Base-by-base conservation (phyloP, 441 rosid species). In the Euphorbia schlechtendalii region DNA sequence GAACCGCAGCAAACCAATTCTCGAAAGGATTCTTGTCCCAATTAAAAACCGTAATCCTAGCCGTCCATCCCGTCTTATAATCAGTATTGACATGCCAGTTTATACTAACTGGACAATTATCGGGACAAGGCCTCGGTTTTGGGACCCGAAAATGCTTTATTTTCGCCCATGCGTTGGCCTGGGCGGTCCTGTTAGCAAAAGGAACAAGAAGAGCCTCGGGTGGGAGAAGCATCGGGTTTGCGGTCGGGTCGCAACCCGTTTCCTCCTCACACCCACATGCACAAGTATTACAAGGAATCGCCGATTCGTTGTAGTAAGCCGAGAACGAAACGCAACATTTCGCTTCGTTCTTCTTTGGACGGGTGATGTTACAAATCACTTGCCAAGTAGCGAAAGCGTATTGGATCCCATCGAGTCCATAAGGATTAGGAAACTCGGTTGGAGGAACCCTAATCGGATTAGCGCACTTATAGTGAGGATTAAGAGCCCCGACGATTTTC, bases 41-140 rank as follows among this genome's bases (percentile, higher is more conserved):
- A 21, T 93, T 93, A 67, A 93, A 93, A 61, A 90, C 45, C 0
- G 97, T 88, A 56, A 88, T 36, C 8, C 97, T 59, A 3, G 91
- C 95, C 0, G 97, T 78, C 96, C 96, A 93, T 12, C 97, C 95
- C 2, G 73, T 67, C 32, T 57, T 64, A 70, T 83, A 83, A 69
- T 93, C 91, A 5, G 94, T 69, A 65, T 85, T 85, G 3, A 92
- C 4, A 69, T 92, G 98, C 98, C 98, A 92, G 65, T 90, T 90
- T 59, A 92, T 65, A 70, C 97, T 92, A 17, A 92, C 89, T 0
- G 89, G 89, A 15, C 97, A 92, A 48, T 88, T 90, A 67, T 92
- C 96, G 0, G 96, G 92, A 64, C 98, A 92, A 0, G 97, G 98
- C 71, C 83, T 69, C 2, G 77, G 85, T 41, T 81, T 79, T 0